Evolutionary conservation across 2,329 filamentous ascomycete genomes (phyloP), one percentile per base, ranked within the genome.

Genomic region (Xylogone sp.): DNA sequence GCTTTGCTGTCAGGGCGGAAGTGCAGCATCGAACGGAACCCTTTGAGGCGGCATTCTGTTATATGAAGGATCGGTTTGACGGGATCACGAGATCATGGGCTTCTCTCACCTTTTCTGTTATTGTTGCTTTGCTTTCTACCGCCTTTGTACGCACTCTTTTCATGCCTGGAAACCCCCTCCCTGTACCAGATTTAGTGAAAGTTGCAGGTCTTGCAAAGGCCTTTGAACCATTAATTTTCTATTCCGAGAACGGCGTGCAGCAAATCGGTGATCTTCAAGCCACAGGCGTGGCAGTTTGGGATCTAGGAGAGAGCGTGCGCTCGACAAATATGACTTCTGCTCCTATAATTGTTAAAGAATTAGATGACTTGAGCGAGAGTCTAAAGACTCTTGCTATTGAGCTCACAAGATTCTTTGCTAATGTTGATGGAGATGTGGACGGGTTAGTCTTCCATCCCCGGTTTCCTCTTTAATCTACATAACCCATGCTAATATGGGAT

Each of bases 221-320:
- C 9, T 96, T 97, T 64, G 93, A 97, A 68, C 93, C 93, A 5
- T 79, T 97, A 43, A 95, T 97, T 56, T 94, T 94, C 73, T 96
- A 95, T 66, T 96, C 91, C 0, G 91, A 97, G 64, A 88, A 92
- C 65, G 91, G 91, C 8, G 85, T 91, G 43, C 81, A 85, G 34
- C 91, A 96, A 65, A 90, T 96, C 42, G 85, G 87, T 52, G 90
- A 95, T 57, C 75, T 97, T 46, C 91, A 96, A 68, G 90, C 94
- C 50, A 96, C 92, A 0, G 90, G 91, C 43, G 86, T 96, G 27
- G 93, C 93, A 1, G 91, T 97, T 21, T 96, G 92, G 89, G 93
- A 97, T 67, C 78, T 97, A 5, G 88, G 90, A 53, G 93, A 97
- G 76, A 95, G 87, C 58, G 88, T 97, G 51, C 83, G 92, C 46